phyloP scores from a whole-genome alignment of 805 yeast genomes.

The Clavispora santaluciae region DNA sequence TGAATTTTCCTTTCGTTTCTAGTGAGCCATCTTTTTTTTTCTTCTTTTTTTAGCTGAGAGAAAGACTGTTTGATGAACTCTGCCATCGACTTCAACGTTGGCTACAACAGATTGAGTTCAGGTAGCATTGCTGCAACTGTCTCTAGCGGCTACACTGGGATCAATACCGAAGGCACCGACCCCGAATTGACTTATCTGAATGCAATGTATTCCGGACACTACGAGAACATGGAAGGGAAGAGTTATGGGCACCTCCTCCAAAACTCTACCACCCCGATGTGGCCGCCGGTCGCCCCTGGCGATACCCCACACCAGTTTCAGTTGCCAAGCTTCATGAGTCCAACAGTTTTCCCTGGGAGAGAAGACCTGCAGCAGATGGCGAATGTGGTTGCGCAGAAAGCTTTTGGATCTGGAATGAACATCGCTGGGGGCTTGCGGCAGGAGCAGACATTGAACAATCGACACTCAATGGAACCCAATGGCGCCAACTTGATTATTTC shows the following conservation, averaged over 20 bases:
- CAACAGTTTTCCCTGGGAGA: neutral
- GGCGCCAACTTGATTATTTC: neutral
- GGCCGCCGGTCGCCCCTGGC: neutral
- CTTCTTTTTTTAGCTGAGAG: neutral
- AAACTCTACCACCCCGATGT: constrained; percentile 2
- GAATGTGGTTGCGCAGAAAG: neutral
- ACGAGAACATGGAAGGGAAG: constrained; percentile 6
- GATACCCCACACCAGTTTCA: constrained; percentile 10
- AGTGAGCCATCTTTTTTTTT: neutral
- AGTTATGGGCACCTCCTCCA: constrained; percentile 6
- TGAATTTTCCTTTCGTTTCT: neutral
- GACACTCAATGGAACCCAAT: neutral
- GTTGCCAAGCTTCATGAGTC: constrained; percentile 15
- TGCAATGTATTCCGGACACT: constrained; percentile 4
- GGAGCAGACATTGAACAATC: neutral
- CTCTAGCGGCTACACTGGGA: constrained; percentile 13
- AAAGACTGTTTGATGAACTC: neutral
- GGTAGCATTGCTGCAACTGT: constrained; percentile 15
- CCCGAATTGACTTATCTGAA: constrained; percentile 9
- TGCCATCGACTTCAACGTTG: constrained; percentile 3
- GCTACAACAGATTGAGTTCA: constrained; percentile 8
- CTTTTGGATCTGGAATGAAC: neutral
- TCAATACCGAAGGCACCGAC: constrained; percentile 11
- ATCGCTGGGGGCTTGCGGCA: neutral
- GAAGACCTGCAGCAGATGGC: neutral